Evolutionary conservation across 148 eudicot species (phyloP).

Genomic region (Nepenthes gracilis): DNA sequence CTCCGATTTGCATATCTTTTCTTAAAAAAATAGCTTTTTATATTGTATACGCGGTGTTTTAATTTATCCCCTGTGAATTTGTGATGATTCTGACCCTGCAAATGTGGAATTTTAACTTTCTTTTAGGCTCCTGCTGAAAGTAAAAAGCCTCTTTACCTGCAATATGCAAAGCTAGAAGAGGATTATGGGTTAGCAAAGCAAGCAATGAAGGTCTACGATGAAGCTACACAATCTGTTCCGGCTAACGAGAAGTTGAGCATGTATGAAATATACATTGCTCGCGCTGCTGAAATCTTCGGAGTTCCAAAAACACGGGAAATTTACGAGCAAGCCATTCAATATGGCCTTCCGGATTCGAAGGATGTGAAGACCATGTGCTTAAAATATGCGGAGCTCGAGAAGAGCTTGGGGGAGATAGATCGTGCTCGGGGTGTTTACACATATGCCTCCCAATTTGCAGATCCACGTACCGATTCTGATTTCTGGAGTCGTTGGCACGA

Average conservation of each 20-base stretch:
- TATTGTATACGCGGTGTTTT: neutral
- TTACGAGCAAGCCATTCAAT: constrained; percentile 82
- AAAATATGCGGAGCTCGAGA: constrained; percentile 88
- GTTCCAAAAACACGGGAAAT: constrained; percentile 88
- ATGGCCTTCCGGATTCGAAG: constrained; percentile 77
- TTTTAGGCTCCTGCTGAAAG: constrained; percentile 82
- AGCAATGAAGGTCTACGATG: constrained; percentile 89
- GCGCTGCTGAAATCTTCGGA: constrained; percentile 91
- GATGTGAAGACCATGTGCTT: constrained; percentile 82
- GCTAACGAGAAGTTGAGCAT: constrained; percentile 78
- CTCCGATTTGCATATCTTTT: too few species aligned
- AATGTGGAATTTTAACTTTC: neutral
- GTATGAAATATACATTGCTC: constrained; percentile 91
- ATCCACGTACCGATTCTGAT: constrained; percentile 75
- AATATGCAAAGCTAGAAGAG: constrained; percentile 92
- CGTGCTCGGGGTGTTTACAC: constrained; percentile 64
- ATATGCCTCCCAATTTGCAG: constrained; percentile 64
- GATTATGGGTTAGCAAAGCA: constrained; percentile 83
- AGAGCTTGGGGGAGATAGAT: constrained; percentile 90
- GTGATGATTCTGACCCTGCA: neutral
- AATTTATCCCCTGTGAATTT: neutral
- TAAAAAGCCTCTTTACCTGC: constrained; percentile 73
- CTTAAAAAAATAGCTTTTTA: too few species aligned
- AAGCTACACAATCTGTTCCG: constrained; percentile 85
- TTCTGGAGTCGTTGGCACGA: constrained; percentile 87